phyloP scores from a whole-genome alignment of 2,329 filamentous ascomycete species.

The Lojkania enalia region DNA sequence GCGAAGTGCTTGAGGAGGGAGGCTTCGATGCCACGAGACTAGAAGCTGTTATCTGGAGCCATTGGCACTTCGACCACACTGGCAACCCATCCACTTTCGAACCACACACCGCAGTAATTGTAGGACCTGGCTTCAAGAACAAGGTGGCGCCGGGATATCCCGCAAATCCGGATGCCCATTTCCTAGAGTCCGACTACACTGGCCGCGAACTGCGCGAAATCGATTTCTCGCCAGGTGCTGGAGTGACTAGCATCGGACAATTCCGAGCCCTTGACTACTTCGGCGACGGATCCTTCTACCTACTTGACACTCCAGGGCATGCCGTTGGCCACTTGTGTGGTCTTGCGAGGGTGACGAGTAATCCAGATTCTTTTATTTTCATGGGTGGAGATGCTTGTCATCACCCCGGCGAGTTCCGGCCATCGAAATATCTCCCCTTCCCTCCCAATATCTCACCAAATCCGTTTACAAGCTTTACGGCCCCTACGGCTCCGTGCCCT shows the following conservation, averaged over 20 bases:
- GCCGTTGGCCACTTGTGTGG: constrained; percentile 51
- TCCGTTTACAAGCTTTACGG: neutral
- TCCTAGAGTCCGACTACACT: constrained; percentile 1
- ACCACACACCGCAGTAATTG: constrained; percentile 49
- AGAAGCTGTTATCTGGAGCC: constrained; percentile 8
- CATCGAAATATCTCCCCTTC: constrained; percentile 1
- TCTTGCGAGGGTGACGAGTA: constrained; percentile 45
- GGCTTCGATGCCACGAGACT: neutral
- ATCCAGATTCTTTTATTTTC: constrained; percentile 8
- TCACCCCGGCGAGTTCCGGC: constrained; percentile 2
- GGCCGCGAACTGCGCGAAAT: constrained; percentile 34
- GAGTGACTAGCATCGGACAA: constrained; percentile 13
- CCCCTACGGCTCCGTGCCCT: neutral
- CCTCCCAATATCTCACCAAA: constrained; percentile 2
- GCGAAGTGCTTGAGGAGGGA: neutral
- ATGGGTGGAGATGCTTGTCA: constrained; percentile 5
- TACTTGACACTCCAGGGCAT: constrained; percentile 56
- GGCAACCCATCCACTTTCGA: constrained; percentile 54
- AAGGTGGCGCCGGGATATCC: constrained; percentile 53
- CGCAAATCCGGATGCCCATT: constrained; percentile 9
- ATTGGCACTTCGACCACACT: constrained; percentile 49
- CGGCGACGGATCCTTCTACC: constrained; percentile 57
- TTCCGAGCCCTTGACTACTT: constrained; percentile 57
- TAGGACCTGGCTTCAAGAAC: constrained; percentile 55
- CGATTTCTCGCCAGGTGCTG: constrained; percentile 26